Evolutionary conservation across 2,329 filamentous ascomycete species (phyloP).

Genomic region (Colletotrichum sp.): DNA sequence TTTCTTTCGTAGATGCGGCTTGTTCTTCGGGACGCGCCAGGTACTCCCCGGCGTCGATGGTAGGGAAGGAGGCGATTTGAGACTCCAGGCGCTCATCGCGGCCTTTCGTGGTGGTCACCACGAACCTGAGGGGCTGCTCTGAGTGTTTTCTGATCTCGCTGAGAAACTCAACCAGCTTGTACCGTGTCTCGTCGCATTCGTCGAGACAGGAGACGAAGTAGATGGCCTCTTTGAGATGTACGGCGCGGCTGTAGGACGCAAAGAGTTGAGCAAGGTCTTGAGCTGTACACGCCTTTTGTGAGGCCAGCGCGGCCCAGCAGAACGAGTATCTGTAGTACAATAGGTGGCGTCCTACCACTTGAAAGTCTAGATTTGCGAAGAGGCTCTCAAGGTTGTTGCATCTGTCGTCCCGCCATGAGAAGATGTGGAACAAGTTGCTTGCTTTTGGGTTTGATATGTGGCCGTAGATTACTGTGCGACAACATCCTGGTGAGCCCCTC

Average conservation of each 20-base stretch:
- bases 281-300: not conserved
- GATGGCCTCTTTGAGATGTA: not conserved
- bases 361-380: no score
- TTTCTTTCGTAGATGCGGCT: not conserved
- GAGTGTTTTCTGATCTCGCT: not conserved
- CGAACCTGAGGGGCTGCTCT: not conserved
- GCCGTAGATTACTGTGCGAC: no score
- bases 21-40: not conserved
- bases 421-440: no score
- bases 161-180: not conserved
- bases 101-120: not conserved
- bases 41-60: no score
- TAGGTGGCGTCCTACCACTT: no score
- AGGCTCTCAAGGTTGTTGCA: no score
- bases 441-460: no score
- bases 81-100: not conserved
- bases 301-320: no score
- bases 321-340: no score
- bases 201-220: not conserved
- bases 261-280: not conserved
- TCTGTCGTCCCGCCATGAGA: no score
- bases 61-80: not conserved
- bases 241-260: not conserved
- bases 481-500: no score
- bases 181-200: not conserved